Conservation (phyloP, 169 alveolate species). For the Eimeria sp. region DNA sequence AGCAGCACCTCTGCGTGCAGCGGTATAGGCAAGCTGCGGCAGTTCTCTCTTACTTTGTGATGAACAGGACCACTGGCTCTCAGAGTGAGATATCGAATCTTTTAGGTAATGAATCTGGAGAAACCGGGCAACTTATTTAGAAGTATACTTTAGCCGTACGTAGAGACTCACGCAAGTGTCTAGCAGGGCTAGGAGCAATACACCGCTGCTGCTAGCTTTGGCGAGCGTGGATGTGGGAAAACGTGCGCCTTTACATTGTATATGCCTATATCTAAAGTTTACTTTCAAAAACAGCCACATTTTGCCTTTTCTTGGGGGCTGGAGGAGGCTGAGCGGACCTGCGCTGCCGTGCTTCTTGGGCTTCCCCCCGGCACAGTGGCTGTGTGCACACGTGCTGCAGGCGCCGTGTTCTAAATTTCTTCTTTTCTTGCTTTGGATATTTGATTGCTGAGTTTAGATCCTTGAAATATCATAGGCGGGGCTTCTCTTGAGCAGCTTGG, state of each 20-base stretch:
- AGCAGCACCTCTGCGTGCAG: conserved; percentile 22
- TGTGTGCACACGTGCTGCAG: conserved; percentile 71
- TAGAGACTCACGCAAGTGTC: conserved; percentile 34
- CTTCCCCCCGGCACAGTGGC: conserved; percentile 66
- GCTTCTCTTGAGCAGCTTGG: conserved; percentile 42
- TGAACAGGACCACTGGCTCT: neutral
- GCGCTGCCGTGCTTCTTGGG: conserved; percentile 53
- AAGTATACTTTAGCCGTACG: conserved; percentile 9
- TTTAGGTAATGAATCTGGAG: neutral
- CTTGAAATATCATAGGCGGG: conserved; percentile 29
- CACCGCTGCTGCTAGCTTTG: conserved; percentile 34
- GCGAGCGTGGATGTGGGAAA: neutral
- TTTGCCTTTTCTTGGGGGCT: conserved; percentile 17
- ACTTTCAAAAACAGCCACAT: conserved; percentile 1
- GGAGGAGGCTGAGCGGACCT: conserved; percentile 29
- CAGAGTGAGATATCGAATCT: neutral
- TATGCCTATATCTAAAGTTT: conserved; percentile 13
- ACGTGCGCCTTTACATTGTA: conserved; percentile 9
- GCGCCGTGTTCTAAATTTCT: conserved; percentile 36
- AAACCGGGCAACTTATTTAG: neutral
- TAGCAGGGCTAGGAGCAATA: conserved; percentile 39
- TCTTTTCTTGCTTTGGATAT: conserved; percentile 5
- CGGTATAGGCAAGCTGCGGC: neutral
- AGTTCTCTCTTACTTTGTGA: neutral
- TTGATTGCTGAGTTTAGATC: conserved; percentile 40